A percentile compares a stretch with the other conserved stretches of the same genome.
Conservation (phyloP, 805 yeast genomes). For the Candida ipomoeae region DNA sequence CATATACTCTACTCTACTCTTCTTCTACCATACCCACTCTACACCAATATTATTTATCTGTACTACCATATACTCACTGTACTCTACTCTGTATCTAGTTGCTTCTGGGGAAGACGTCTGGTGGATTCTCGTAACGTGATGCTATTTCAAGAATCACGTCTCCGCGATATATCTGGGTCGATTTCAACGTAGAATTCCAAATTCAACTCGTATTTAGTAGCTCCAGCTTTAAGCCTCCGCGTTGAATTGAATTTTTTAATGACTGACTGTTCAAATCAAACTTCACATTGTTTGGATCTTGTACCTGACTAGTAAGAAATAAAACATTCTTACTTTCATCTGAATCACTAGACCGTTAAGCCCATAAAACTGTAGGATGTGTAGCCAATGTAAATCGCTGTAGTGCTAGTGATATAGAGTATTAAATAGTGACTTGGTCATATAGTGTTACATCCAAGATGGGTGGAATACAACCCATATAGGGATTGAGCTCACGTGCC, state of each 20-base stretch:
- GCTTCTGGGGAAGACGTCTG: too few species aligned
- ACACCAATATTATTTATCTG: too few species aligned
- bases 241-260: slow-evolving; percentile 50
- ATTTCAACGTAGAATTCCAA: slow-evolving; percentile 76
- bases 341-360: slow-evolving; percentile 83
- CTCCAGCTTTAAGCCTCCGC: slow-evolving; percentile 43
- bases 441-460: too few species aligned
- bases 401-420: too few species aligned
- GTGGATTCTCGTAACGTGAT: too few species aligned
- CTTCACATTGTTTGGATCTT: slow-evolving; percentile 62
- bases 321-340: slow-evolving; percentile 72
- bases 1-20: too few species aligned
- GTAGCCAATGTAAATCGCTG: slow-evolving; percentile 9
- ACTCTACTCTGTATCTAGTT: too few species aligned
- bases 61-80: too few species aligned
- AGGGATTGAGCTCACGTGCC: too few species aligned
- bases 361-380: slow-evolving; percentile 75
- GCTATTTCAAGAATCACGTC: slow-evolving; percentile 53
- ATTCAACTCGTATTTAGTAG: slow-evolving; percentile 56
- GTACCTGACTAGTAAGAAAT: slow-evolving; percentile 66
- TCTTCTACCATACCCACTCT: too few species aligned
- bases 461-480: too few species aligned
- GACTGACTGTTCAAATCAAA: slow-evolving; percentile 55
- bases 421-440: too few species aligned
- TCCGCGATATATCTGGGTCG: slow-evolving; percentile 60